phyloP scores from a whole-genome alignment of 2,329 filamentous ascomycete genomes.

The Aspergillus sp. region DNA sequence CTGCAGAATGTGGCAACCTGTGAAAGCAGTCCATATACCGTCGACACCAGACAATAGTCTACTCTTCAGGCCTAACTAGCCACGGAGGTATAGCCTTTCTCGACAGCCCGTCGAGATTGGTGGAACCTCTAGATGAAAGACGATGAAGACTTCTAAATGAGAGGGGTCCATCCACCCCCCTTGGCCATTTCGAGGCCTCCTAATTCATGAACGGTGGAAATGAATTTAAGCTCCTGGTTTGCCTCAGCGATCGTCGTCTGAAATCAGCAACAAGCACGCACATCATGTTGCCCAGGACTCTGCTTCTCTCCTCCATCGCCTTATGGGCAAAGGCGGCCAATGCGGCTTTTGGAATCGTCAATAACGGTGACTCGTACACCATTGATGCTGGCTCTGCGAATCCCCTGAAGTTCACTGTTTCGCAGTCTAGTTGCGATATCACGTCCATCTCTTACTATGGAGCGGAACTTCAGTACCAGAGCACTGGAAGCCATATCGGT shows the following conservation, averaged over 20 bases:
- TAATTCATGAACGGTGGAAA: neutral
- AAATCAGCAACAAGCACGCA: neutral
- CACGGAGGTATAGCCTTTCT: neutral
- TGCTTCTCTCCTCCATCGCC: constrained; percentile 19
- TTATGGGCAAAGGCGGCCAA: constrained; percentile 22
- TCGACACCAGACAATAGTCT: neutral
- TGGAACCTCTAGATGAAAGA: constrained; percentile 7
- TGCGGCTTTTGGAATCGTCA: constrained; percentile 30
- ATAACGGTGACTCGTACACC: constrained; percentile 34
- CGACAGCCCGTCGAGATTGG: constrained; percentile 1
- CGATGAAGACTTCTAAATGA: neutral
- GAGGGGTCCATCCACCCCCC: neutral
- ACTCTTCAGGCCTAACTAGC: neutral
- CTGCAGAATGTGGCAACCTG: neutral
- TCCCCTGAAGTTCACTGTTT: constrained; percentile 53
- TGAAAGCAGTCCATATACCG: neutral
- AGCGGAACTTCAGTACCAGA: constrained; percentile 57
- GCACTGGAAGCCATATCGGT: constrained; percentile 55
- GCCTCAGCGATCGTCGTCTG: neutral
- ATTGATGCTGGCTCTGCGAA: constrained; percentile 53
- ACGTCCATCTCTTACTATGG: constrained; percentile 62
- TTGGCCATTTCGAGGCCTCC: neutral
- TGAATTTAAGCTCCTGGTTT: constrained; percentile 1
- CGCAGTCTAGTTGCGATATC: constrained; percentile 60
- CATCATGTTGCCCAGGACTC: constrained; percentile 21